Conservation (phyloP, 345 rosid genomes). For the Raphanus raphanistrum region DNA sequence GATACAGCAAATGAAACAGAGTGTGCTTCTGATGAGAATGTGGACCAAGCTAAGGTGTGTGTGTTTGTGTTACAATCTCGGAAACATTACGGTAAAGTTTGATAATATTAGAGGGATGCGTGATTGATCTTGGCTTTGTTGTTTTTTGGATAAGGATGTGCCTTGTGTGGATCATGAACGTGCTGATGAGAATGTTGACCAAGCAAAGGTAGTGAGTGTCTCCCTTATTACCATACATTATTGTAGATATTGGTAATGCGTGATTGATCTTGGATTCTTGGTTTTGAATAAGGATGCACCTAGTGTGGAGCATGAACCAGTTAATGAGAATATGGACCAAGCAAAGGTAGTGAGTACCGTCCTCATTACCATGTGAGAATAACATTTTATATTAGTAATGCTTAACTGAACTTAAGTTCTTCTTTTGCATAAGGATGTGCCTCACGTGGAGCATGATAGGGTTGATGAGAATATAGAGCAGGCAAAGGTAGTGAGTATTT, state of each 20-base stretch:
- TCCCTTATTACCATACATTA: neutral
- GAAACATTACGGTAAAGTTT: neutral
- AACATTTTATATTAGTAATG: neutral
- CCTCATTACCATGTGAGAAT: too few relatives aligned
- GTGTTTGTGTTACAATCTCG: neutral
- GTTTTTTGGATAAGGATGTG: conserved; percentile 3
- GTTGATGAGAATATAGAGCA: neutral
- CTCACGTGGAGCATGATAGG: neutral
- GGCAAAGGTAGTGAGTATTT: neutral
- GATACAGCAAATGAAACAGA: neutral
- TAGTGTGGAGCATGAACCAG: neutral
- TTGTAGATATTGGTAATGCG: neutral
- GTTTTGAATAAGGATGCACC: conserved; percentile 4
- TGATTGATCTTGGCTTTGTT: neutral
- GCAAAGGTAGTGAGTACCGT: neutral
- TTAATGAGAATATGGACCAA: neutral
- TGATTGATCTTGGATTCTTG: neutral
- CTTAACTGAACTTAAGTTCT: neutral
- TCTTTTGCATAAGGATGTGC: neutral
- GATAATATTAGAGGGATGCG: neutral
- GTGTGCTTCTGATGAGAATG: neutral
- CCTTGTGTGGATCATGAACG: neutral
- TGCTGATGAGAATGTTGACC: neutral
- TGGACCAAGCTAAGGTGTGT: conserved; percentile 4
- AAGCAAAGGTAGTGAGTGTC: neutral